phyloP scores from a whole-genome alignment of 1,284 basidiomycete species.

The Ceratobasidium sp. region DNA sequence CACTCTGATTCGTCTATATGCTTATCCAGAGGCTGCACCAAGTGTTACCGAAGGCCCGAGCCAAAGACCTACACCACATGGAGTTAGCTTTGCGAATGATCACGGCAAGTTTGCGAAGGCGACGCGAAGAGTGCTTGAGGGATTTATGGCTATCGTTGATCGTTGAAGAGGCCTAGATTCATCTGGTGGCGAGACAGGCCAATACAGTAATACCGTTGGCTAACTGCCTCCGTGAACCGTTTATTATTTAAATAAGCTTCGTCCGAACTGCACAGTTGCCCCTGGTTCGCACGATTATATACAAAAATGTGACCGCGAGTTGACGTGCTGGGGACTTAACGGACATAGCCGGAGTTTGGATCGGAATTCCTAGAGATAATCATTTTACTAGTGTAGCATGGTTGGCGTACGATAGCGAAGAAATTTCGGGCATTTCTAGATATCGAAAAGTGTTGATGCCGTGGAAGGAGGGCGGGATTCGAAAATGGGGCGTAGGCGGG shows the following conservation, averaged over 20 bases:
- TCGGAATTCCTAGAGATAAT: constrained; percentile 18
- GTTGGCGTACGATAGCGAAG: not conserved
- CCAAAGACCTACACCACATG: constrained; percentile 21
- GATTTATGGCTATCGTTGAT: constrained; percentile 4
- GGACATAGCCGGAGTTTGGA: constrained; percentile 24
- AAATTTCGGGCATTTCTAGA: not conserved
- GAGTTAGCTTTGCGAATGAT: constrained; percentile 24
- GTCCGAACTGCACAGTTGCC: too few relatives aligned
- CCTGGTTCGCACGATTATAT: too few relatives aligned
- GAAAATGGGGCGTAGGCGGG: too few relatives aligned
- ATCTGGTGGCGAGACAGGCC: not conserved
- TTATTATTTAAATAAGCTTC: too few relatives aligned
- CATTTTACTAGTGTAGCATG: not conserved
- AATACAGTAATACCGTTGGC: too few relatives aligned
- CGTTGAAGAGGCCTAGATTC: constrained; percentile 6
- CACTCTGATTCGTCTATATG: constrained; percentile 34
- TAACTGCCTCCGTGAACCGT: too few relatives aligned
- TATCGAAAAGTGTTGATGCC: too few relatives aligned
- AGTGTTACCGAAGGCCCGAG: constrained; percentile 41
- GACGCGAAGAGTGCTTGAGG: constrained; percentile 20
- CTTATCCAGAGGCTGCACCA: constrained; percentile 31
- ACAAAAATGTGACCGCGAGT: constrained; percentile 4
- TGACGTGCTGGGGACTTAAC: constrained; percentile 1
- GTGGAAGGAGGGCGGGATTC: too few relatives aligned
- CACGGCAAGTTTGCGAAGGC: constrained; percentile 21